Evolutionary conservation across 305 asterid genomes (phyloP), one percentile per base, ranked within the genome.

Genomic region (Withania somnifera): DNA sequence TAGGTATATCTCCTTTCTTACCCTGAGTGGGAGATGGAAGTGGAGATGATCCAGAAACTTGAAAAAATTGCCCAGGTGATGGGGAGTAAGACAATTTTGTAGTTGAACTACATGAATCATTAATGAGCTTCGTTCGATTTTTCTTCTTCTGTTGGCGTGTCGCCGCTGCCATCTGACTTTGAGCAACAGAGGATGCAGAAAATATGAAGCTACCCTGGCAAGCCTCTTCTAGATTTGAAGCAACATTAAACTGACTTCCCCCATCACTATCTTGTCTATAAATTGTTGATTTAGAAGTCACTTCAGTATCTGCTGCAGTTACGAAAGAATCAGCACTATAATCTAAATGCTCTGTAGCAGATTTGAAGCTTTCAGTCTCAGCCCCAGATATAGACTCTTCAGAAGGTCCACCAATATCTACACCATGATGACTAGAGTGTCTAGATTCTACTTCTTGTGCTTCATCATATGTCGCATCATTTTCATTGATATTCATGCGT

Each of bases 291-390:
- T 87, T 78, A 85, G 90, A 89, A 87, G 89, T 92, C 80, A 77
- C 92, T 90, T 92, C 98, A 38, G 85, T 83, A 64, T 93, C 98
- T 28, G 87, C 77, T 79, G 86, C 92, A 71, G 98, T 92, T 79
- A 89, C 83, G 87, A 92, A 96, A 69, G 95, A 89, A 82, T 94
- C 99, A 30, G 87, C 81, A 80, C 91, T 86, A 86, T 87, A 88
- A 38, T 96, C 99, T 77, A 93, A 91, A 85, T 92, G 95, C 57
- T 96, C 99, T 26, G 89, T 86, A 20, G 98, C 98, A 84, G 99
- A 96, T 84, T 86, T 90, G 79, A 94, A 94, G 90, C 98, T 93
- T 89, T 93, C 98, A 40, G 98, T 92, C 63, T 75, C 80, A 26
- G 52, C 17, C 90, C 90, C 97, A 42, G 98, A 93, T 82, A 91